phyloP scores from a whole-genome alignment of 306 rosid genomes.

The Dalbergia oliveri region DNA sequence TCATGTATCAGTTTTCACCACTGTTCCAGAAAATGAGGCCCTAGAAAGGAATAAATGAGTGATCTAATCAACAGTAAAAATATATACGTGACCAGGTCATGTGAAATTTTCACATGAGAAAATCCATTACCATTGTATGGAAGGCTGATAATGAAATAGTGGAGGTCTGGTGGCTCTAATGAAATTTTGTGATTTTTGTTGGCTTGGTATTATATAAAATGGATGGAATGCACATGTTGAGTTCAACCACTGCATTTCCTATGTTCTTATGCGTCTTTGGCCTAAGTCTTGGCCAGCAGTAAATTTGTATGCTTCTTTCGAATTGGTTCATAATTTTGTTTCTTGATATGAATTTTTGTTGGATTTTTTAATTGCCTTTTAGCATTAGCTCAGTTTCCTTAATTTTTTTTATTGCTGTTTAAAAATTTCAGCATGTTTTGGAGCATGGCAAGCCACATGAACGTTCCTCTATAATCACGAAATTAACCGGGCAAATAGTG shows the following conservation, averaged over 20 bases:
- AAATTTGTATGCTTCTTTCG: neutral
- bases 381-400: neutral
- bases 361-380: neutral
- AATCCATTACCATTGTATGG: neutral
- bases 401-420: slow-evolving; percentile 16
- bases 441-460: slow-evolving; percentile 97
- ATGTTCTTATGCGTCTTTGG: neutral
- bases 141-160: slow-evolving; percentile 3
- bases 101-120: too few species aligned
- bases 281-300: slow-evolving; percentile 10
- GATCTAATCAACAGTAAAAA: too few species aligned
- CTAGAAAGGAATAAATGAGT: too few species aligned
- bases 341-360: neutral
- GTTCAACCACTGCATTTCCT: neutral
- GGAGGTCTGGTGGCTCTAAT: slow-evolving; percentile 1
- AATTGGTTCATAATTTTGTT: slow-evolving; percentile 16
- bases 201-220: neutral
- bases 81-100: too few species aligned
- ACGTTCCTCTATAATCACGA: slow-evolving; percentile 82
- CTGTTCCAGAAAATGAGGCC: too few species aligned
- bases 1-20: too few species aligned
- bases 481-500: slow-evolving; percentile 91
- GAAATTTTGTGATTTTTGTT: neutral
- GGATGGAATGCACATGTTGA: neutral
- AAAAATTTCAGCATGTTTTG: slow-evolving; percentile 77